phyloP scores from a whole-genome alignment of 176 grass and related monocot species.

The Puccinellia tenuiflora region DNA sequence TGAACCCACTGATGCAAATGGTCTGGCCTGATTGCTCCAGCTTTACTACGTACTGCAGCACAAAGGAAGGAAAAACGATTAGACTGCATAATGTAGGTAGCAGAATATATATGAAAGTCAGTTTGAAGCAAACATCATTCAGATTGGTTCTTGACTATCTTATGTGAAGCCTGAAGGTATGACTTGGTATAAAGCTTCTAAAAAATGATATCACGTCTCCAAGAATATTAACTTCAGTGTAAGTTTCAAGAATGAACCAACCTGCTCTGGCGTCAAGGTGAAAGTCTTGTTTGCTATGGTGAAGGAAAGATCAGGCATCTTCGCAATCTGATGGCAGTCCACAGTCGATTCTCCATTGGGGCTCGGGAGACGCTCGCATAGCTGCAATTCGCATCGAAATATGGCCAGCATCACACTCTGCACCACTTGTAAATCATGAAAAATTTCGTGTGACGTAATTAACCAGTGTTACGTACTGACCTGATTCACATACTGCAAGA shows the following conservation, averaged over 20 bases:
- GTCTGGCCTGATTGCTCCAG: constrained; percentile 56
- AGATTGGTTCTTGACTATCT: neutral
- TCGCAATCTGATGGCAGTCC: constrained; percentile 55
- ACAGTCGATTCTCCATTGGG: constrained; percentile 71
- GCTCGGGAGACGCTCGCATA: constrained; percentile 79
- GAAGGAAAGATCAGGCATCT: constrained; percentile 82
- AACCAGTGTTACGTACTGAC: constrained; percentile 23
- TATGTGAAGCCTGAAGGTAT: neutral
- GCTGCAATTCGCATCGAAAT: constrained; percentile 27
- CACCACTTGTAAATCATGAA: neutral
- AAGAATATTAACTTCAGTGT: neutral
- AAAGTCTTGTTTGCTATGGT: constrained; percentile 67
- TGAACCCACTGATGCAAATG: constrained; percentile 84
- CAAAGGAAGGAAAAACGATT: neutral
- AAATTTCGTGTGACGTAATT: neutral
- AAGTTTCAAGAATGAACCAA: neutral
- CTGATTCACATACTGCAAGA: constrained; percentile 72
- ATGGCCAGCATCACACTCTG: neutral
- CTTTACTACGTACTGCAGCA: constrained; percentile 76
- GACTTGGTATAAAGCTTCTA: neutral
- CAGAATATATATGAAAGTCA: neutral
- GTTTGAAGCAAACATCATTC: neutral
- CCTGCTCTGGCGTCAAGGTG: constrained; percentile 77
- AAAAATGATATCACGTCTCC: neutral
- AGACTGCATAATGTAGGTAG: neutral